phyloP scores from a whole-genome alignment of 768 basidiomycete species.

The Collybia sordida region DNA sequence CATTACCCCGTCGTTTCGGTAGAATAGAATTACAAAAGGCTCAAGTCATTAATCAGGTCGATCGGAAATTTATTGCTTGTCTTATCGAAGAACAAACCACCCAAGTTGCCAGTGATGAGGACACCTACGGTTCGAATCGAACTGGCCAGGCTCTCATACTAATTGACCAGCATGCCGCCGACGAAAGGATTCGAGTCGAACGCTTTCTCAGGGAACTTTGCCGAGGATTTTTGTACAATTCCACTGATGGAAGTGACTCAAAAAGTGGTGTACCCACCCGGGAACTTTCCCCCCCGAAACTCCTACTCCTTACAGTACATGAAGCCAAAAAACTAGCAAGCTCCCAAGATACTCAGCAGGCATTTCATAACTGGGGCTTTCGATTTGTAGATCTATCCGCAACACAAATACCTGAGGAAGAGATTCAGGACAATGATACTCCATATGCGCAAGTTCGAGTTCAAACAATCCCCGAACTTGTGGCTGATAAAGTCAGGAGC shows the following conservation, averaged over 20 bases:
- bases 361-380: conserved; percentile 73
- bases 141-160: conserved; percentile 54
- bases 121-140: conserved; percentile 5
- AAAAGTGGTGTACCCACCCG: conserved; percentile 34
- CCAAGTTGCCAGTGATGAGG: conserved; percentile 12
- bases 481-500: conserved; percentile 70
- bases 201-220: conserved; percentile 75
- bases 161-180: conserved; percentile 98
- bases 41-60: conserved; percentile 78
- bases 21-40: conserved; percentile 57
- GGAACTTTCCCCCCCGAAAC: conserved; percentile 51
- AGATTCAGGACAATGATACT: conserved; percentile 26
- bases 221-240: conserved; percentile 55
- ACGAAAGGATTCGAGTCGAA: conserved; percentile 93
- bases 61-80: conserved; percentile 89
- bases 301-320: conserved; percentile 63
- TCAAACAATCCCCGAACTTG: conserved; percentile 61
- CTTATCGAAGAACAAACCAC: conserved; percentile 33
- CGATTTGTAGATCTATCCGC: conserved; percentile 39
- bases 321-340: conserved; percentile 55
- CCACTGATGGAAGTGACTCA: conserved; percentile 24
- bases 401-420: not conserved
- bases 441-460: conserved; percentile 70
- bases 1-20: conserved; percentile 38
- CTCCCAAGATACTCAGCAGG: conserved; percentile 38